Evolutionary conservation across 371 early-diverging fungal species (phyloP), one percentile per base, ranked within the genome.

Genomic region (Mucor velutinosus): DNA sequence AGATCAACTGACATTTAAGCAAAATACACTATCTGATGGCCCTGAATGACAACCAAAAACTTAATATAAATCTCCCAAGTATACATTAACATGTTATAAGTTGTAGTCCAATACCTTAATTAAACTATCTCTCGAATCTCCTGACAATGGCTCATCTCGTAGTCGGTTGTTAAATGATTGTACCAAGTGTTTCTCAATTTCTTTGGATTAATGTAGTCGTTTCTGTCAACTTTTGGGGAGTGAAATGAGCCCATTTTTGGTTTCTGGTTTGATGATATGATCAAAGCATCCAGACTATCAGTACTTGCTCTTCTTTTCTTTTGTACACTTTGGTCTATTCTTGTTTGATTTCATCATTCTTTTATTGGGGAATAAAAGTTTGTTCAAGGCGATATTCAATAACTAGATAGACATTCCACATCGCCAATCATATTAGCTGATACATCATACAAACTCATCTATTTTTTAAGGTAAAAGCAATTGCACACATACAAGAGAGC

Each of bases 221-320:
- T 65, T 65, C 58, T 65, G 58, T 58, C 65, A 65, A 65, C 65
- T 65, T 65, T 65, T 65, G 65, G 65, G 65, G 65, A 65, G 32
- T 65, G 53, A 30, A 65, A 5, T 58, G 43, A 49, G 47, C 47
- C 33, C 58, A 21, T 58, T 33, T 32, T 41, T 23, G 35, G 19
- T 53, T 63, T 53, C 29, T 56, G 27, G 23, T 58, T 58, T 58
- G 15, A 23, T 53, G 10, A 47, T 53, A 53, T 41, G 41, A 17
- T 3, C 53, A 53, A 53, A 21, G 14, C 5, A 11, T 25, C 14
- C 53, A 27, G 15, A 32, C 7, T 19, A 47, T 67, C 39, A 3
- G 43, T 30, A n/a, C 55, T 57, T 58, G 60, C 60, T 39, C 60
- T 69, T 58, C 35, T 51, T 53, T 14, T 23, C 41, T 43, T 19